Percentiles rank a stretch among this genome's conserved stretches.
These are phyloP conservation scores for Hansenula lynferdii DNA, from an alignment of 1,139 yeast species.

Conservation along the genomic window DNA sequence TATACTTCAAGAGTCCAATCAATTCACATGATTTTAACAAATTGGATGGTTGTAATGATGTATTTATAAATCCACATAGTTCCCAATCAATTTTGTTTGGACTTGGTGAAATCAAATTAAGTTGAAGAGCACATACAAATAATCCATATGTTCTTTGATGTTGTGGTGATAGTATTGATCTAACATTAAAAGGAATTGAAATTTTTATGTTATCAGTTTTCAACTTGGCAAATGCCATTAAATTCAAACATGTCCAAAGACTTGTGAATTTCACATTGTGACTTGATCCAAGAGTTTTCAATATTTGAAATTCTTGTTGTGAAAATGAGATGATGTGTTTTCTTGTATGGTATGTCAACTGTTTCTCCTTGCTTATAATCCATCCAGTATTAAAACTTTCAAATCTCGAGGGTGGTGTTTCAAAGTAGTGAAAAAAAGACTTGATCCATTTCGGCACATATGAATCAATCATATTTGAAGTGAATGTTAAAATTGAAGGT, in stretches of 20 bases:
- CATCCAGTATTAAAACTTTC: background rate
- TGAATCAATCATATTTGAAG: background rate
- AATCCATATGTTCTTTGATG: background rate
- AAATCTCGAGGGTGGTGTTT: background rate
- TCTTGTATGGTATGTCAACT: background rate
- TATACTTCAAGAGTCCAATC: background rate
- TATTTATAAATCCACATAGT: background rate
- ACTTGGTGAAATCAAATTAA: background rate
- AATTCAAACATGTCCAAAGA: background rate
- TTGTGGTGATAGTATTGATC: background rate
- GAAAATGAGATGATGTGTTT: background rate
- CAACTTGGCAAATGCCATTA: background rate
- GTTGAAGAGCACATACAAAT: background rate
- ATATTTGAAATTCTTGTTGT: background rate
- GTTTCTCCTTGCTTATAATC: background rate
- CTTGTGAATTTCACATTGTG: background rate
- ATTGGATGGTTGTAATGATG: background rate
- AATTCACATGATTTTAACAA: background rate
- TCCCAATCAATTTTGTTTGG: background rate
- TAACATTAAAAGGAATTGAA: background rate
- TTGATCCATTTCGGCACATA: background rate
- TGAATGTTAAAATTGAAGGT: background rate
- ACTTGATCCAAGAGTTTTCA: background rate
- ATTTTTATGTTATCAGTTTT: background rate
- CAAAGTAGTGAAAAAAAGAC: background rate